Evolutionary conservation across 2,329 filamentous ascomycete genomes (phyloP).

Genomic region (Aureobasidium melanogenum): DNA sequence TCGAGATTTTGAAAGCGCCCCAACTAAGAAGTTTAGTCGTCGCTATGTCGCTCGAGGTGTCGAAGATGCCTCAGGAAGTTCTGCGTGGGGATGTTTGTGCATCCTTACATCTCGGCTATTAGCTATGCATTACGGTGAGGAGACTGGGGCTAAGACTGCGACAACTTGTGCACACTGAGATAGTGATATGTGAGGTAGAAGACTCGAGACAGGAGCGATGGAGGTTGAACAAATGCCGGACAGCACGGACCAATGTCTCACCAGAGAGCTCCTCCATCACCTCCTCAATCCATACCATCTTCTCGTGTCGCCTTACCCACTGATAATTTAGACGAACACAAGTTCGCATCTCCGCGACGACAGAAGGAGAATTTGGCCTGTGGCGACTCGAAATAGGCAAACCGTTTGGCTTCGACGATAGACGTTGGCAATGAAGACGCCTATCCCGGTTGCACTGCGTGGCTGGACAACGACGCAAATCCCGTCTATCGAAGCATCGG

Average conservation of each 20-base stretch:
- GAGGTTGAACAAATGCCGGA: background rate
- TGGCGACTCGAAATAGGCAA: background rate
- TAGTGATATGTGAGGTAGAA: no score
- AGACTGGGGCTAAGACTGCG: no score
- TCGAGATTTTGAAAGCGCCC: no score
- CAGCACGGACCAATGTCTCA: constrained; percentile 12
- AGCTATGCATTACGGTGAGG: no score
- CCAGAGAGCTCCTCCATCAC: background rate
- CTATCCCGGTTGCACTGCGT: background rate
- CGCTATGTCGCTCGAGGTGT: no score
- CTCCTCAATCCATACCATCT: background rate
- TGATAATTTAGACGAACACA: constrained; percentile 1
- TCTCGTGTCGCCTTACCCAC: background rate
- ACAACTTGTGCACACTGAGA: no score
- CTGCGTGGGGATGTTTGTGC: no score
- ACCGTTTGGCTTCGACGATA: constrained; percentile 2
- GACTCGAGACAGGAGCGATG: background rate
- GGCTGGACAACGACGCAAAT: background rate
- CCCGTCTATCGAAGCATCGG: background rate
- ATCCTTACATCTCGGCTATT: no score
- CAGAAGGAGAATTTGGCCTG: background rate
- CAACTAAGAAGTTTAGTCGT: no score
- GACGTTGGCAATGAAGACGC: no score
- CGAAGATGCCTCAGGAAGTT: no score
- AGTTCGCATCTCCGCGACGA: constrained; percentile 3